phyloP scores from a whole-genome alignment of 2,329 filamentous ascomycete genomes.

The Aspergillus sp. region DNA sequence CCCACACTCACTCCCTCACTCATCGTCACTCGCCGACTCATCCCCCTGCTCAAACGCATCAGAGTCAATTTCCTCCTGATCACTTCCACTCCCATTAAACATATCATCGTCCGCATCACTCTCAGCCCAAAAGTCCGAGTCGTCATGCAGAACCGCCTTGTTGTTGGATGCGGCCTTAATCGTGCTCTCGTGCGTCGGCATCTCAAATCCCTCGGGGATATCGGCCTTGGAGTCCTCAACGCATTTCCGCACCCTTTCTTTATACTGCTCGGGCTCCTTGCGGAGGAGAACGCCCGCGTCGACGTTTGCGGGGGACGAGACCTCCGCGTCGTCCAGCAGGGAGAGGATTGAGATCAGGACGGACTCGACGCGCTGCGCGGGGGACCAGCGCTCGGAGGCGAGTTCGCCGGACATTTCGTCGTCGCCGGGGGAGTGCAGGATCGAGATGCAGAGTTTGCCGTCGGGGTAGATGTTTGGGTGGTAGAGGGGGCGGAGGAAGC shows the following conservation, averaged over 20 bases:
- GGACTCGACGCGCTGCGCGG: conserved; percentile 89
- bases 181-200: conserved; percentile 70
- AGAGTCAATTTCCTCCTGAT: conserved; percentile 45
- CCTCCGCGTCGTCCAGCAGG: conserved; percentile 89
- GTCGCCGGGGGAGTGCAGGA: conserved; percentile 87
- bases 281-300: conserved; percentile 86
- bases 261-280: conserved; percentile 69
- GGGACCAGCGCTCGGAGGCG: conserved; percentile 90
- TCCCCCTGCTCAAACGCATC: conserved; percentile 47
- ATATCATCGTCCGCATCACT: conserved; percentile 71
- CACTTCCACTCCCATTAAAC: conserved; percentile 72
- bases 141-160: conserved; percentile 67
- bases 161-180: conserved; percentile 44
- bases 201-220: conserved; percentile 74
- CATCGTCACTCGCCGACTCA: conserved; percentile 59
- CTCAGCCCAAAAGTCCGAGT: conserved; percentile 75
- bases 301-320: conserved; percentile 90
- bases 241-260: conserved; percentile 65
- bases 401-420: conserved; percentile 89
- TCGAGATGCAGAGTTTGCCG: conserved; percentile 92
- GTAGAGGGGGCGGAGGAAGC: conserved; percentile 75
- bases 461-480: conserved; percentile 94
- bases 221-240: conserved; percentile 74
- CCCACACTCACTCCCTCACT: conserved; percentile 32
- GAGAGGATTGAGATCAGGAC: conserved; percentile 90